Base-by-base conservation (phyloP, 1,284 basidiomycete genomes). In the Singerocomus inundabilis region DNA sequence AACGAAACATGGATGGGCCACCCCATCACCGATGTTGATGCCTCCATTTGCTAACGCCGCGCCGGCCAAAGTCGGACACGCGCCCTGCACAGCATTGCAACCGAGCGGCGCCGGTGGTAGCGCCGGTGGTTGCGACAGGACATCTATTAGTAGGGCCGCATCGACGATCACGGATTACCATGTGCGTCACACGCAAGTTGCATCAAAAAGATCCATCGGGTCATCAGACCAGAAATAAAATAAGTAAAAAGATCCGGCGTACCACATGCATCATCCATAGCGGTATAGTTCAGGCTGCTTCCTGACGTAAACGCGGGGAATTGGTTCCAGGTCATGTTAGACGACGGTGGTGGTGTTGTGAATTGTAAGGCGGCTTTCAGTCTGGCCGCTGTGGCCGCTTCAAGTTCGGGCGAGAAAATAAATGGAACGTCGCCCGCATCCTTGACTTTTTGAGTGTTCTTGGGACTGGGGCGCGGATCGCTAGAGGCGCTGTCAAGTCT, bases 371-470 rank as follows among this genome's bases (percentile, higher is more conserved):
- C 66, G 1, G 64, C 63, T 31, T 67, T 52, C 9, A 68, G 43
- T 16, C 54, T 65, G 18, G 63, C 63, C 5, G 63, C 61, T 2
- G 63, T 64, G 1, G 46, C 66, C 7, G 64, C 63, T 48, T 67
- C 63, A 4, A 67, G 54, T 18, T 65, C 64, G 1, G 64, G 47
- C 1, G 66, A 68, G 28, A 68, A 66, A 8, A 65, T 64, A n/a
- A 65, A 65, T 0, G 66, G 63, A 5, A 66, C 64, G 31, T 68
- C 63, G 0, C 63, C 63, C 0, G 66, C 66, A 32, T 65, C 63
- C 50, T 66, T 67, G 51, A 60, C 58, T 16, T 42, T 68, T 46
- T 57, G 56, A 9, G 28, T 38, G 5, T 35, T 54, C 55, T 57
- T 63, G 35, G 44, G 11, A 3, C 5, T 39, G 2, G 32, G 29